Percentiles rank a stretch among this genome's conserved stretches.
Conservation (phyloP, 176 grass and related monocot genomes). For the Puccinellia tenuiflora region DNA sequence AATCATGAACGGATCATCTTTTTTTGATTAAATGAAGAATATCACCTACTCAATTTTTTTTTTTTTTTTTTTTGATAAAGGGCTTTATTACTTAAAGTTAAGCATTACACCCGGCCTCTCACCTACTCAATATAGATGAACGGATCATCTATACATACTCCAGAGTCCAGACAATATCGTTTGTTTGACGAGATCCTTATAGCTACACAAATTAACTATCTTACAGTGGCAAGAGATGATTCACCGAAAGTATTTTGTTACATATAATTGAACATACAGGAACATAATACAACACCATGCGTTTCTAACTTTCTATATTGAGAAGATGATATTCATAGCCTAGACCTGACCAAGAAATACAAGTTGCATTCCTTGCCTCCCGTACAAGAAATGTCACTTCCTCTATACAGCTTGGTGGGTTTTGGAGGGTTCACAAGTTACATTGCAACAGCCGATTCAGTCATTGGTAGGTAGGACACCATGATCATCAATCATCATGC, state of each 20-base stretch:
- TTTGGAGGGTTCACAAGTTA: not conserved
- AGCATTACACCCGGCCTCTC: too few relatives aligned
- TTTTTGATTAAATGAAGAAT: too few relatives aligned
- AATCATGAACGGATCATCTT: not conserved
- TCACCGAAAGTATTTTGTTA: not conserved
- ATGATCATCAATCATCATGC: not conserved
- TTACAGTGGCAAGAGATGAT: not conserved
- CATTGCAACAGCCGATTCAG: not conserved
- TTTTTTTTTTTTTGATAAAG: too few relatives aligned
- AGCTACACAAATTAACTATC: not conserved
- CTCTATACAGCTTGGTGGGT: not conserved
- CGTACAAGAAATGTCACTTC: not conserved
- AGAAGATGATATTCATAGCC: not conserved
- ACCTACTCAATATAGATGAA: not conserved
- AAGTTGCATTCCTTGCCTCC: too few relatives aligned
- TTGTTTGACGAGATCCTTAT: not conserved
- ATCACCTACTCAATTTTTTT: too few relatives aligned
- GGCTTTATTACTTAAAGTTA: too few relatives aligned
- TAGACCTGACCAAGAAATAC: too few relatives aligned
- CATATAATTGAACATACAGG: not conserved
- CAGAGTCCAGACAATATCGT: not conserved
- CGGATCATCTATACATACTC: not conserved
- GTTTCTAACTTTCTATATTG: not conserved
- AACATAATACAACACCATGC: not conserved
- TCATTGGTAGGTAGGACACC: not conserved